Evolutionary conservation across 306 rosid species (phyloP).

Genomic region (cucumber (Cucumis sativus)): Cucumber_9930_V3 NC_026660.2:28565001-28565500

Average conservation of each 20-base stretch:
- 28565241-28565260: neutral
- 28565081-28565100: neutral
- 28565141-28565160: neutral
- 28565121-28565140: neutral
- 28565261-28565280: neutral
- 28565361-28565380: neutral
- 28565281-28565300: neutral
- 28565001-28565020: neutral
- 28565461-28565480: neutral
- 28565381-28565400: neutral
- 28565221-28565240: neutral
- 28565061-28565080: neutral
- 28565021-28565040: neutral
- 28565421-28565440: neutral
- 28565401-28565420: neutral
- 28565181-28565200: neutral
- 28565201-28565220: neutral
- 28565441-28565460: neutral
- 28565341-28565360: neutral
- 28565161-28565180: neutral
- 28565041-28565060: neutral
- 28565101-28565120: neutral
- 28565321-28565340: neutral
- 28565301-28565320: neutral
- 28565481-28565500: neutral